Conservation (phyloP, 176 grass and related monocot species). For the Bromus sterilis region DNA sequence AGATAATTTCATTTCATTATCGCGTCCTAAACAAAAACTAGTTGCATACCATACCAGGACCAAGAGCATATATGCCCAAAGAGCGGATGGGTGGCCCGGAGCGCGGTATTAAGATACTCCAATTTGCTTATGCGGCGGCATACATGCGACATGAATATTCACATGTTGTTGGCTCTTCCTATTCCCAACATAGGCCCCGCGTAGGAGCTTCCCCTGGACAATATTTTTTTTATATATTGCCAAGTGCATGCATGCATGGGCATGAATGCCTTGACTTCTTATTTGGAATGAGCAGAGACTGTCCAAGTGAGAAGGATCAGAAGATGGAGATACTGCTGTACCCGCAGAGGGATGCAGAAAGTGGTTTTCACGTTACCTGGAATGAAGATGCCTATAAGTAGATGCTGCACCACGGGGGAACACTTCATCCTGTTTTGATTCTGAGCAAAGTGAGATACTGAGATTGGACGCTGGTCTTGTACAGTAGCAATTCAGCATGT, state of each 20-base stretch:
- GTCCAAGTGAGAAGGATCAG: slow-evolving; percentile 35
- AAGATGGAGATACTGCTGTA: not conserved
- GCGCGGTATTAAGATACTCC: not conserved
- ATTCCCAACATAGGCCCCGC: not conserved
- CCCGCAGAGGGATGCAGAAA: not conserved
- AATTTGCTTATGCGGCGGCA: not conserved
- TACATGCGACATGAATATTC: not conserved
- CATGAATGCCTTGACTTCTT: not conserved
- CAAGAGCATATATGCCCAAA: not conserved
- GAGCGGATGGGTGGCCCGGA: not conserved
- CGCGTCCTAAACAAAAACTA: not conserved
- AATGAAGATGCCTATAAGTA: slow-evolving; percentile 21
- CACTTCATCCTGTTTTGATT: not conserved
- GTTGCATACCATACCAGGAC: not conserved
- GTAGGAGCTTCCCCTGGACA: slow-evolving; percentile 12
- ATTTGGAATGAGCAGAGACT: slow-evolving; percentile 1
- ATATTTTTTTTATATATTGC: not conserved
- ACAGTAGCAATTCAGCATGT: slow-evolving; percentile 10
- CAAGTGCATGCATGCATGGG: slow-evolving; percentile 6
- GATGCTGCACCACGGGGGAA: not conserved
- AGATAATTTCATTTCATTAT: not conserved
- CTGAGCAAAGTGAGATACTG: not conserved
- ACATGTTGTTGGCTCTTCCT: not conserved
- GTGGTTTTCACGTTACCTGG: not conserved
- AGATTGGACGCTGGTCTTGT: not conserved